Base-by-base conservation (phyloP, 2,329 filamentous ascomycete species). In the Talaromyces sp. region DNA sequence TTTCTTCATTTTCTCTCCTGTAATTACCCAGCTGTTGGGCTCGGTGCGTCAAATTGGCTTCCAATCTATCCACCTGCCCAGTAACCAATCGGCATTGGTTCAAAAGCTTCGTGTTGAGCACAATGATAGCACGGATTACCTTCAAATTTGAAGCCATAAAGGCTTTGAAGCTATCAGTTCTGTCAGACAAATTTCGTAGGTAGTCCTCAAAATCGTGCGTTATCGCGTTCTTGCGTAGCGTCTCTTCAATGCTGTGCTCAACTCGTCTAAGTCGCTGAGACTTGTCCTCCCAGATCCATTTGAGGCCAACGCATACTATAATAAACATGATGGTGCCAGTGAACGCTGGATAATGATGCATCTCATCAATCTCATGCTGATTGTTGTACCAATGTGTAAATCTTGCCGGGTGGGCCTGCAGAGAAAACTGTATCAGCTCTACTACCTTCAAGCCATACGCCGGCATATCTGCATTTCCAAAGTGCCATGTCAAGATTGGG, bases 381-480 rank as follows among this genome's bases (percentile, higher is more conserved):
- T 44, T 58, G 46, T 58, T 46, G 61, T 63, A 63, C 56, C 55
- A 59, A 21, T 39, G 2, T 35, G 25, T 16, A 16, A 63, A 21
- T 25, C 44, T 28, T 37, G 42, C 25, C 21, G 14, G 12, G 44
- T 12, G 42, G 18, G 46, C 42, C 7, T 35, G 61, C n/a, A 63
- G 2, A 31, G 9, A 23, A 8, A 25, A 23, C 12, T n/a, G 21
- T 31, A 44, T 23, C n/a, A 25, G 16, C 14, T 63, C 46, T 6
- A 39, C 9, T 39, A 40, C 21, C 28, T 58, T 54, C 55, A 21
- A 59, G 61, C 9, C 21, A 59, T 35, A 21, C 31, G 37, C n/a
- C 16, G 37, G 28, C 28, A 35, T 16, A 9, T 21, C 16, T 12
- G 44, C 25, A 16, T 18, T 23, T 16, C 44, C 46, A 33, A 52